Conservation (phyloP, 192 early-diverging fungal species). For the Linnemannia schmuckeri region DNA sequence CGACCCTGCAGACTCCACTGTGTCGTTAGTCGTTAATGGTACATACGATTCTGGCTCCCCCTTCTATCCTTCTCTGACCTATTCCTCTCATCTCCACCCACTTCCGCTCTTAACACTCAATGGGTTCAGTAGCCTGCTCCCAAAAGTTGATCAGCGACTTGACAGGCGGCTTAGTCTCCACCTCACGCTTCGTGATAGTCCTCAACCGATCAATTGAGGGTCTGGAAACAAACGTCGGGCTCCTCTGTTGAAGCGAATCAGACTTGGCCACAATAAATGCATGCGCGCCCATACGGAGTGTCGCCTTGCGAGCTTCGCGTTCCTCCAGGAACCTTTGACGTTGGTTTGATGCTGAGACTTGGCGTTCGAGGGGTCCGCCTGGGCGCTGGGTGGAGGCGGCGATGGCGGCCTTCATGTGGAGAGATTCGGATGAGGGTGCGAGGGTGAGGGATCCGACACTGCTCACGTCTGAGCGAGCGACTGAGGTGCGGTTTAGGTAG, state of each 20-base stretch:
- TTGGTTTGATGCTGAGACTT: background rate
- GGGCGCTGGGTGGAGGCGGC: background rate
- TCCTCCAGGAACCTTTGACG: constrained; percentile 30
- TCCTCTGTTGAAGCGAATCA: constrained; percentile 22
- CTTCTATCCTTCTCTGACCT: background rate
- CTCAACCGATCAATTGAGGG: constrained; percentile 52
- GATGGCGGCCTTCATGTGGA: constrained; percentile 1
- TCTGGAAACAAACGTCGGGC: constrained; percentile 19
- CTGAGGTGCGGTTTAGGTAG: background rate
- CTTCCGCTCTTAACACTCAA: constrained; percentile 24
- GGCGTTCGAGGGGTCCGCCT: background rate
- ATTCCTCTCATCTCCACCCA: too few relatives aligned
- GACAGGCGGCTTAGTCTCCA: constrained; percentile 33
- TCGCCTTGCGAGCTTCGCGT: constrained; percentile 27
- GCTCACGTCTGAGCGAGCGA: constrained; percentile 15
- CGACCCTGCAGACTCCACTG: background rate
- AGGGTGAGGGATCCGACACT: constrained; percentile 35
- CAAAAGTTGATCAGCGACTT: constrained; percentile 52
- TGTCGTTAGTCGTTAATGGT: background rate
- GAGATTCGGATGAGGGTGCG: constrained; percentile 30
- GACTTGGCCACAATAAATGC: constrained; percentile 30
- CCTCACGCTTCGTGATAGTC: constrained; percentile 31
- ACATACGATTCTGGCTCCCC: background rate
- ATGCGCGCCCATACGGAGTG: constrained; percentile 23
- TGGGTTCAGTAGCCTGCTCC: constrained; percentile 30